phyloP scores from a whole-genome alignment of 192 early-diverging fungal species.

The Dimargaris cristalligena region DNA sequence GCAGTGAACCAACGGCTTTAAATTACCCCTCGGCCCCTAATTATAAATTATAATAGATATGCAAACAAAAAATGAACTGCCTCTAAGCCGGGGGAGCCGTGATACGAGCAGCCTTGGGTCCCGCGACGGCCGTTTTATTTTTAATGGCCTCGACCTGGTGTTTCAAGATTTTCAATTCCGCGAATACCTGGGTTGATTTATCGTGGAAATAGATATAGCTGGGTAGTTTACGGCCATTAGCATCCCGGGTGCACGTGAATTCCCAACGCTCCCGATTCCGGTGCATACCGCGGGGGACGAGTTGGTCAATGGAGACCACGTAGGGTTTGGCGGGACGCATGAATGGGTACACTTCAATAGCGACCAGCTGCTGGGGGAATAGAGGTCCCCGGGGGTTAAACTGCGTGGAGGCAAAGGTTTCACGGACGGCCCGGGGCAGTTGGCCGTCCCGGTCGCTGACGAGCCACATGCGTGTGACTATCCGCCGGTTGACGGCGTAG shows the following conservation, averaged over 20 bases:
- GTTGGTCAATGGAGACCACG: not conserved
- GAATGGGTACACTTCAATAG: not conserved
- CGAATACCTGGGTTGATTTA: not conserved
- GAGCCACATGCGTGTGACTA: not conserved
- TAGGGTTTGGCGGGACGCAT: not conserved
- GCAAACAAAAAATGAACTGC: no score
- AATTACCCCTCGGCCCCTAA: not conserved
- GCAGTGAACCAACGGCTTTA: not conserved
- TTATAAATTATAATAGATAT: no score
- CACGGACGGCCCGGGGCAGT: not conserved
- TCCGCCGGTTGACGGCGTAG: not conserved
- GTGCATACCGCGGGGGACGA: not conserved
- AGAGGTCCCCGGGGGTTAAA: not conserved
- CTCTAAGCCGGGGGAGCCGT: not conserved
- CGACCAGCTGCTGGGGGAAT: not conserved
- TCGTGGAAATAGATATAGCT: not conserved
- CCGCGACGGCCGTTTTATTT: not conserved
- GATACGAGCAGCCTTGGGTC: not conserved
- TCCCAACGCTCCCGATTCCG: not conserved
- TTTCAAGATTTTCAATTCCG: not conserved
- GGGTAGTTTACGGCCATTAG: not conserved
- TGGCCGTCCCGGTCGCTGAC: not conserved
- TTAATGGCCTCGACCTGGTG: not conserved
- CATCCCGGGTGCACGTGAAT: not conserved
- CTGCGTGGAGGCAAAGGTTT: not conserved